Evolutionary conservation across 331 rosid species (phyloP).

Genomic region (Pyracantha coccinea): DNA sequence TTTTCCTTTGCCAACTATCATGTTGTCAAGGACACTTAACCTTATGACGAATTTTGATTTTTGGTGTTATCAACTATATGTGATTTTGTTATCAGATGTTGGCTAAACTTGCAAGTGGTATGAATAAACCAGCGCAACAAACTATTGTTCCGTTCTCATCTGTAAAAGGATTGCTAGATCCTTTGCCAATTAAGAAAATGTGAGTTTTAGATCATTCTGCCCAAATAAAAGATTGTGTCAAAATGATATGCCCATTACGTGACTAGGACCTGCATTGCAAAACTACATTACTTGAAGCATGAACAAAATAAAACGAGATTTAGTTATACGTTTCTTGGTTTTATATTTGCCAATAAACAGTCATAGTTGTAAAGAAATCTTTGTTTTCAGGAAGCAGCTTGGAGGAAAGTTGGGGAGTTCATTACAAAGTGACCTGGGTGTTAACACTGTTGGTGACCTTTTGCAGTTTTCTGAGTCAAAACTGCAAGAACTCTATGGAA

Average conservation of each 20-base stretch:
- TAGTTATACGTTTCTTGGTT: background rate
- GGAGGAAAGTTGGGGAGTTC: slow-evolving; percentile 97
- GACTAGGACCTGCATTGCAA: background rate
- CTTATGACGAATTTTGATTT: background rate
- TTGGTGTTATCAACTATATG: background rate
- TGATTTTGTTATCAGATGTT: slow-evolving; percentile 57
- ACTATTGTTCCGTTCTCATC: slow-evolving; percentile 86
- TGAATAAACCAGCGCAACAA: slow-evolving; percentile 98
- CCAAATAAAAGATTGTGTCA: background rate
- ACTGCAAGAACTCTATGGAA: slow-evolving; percentile 77
- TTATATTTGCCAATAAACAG: background rate
- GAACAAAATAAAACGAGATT: background rate
- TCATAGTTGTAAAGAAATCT: slow-evolving; percentile 9
- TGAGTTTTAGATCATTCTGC: slow-evolving; percentile 11
- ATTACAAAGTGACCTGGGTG: slow-evolving; percentile 72
- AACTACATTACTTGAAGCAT: background rate
- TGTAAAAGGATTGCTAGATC: slow-evolving; percentile 71
- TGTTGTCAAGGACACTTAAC: background rate
- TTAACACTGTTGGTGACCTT: slow-evolving; percentile 76
- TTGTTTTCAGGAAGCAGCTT: slow-evolving; percentile 79
- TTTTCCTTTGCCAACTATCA: background rate
- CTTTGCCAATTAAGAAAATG: slow-evolving; percentile 95
- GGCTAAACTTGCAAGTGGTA: slow-evolving; percentile 90
- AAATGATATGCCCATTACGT: background rate
- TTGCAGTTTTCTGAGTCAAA: slow-evolving; percentile 78